Evolutionary conservation across 306 rosid genomes (phyloP).

Genomic region (Begonia peltatifolia): DNA sequence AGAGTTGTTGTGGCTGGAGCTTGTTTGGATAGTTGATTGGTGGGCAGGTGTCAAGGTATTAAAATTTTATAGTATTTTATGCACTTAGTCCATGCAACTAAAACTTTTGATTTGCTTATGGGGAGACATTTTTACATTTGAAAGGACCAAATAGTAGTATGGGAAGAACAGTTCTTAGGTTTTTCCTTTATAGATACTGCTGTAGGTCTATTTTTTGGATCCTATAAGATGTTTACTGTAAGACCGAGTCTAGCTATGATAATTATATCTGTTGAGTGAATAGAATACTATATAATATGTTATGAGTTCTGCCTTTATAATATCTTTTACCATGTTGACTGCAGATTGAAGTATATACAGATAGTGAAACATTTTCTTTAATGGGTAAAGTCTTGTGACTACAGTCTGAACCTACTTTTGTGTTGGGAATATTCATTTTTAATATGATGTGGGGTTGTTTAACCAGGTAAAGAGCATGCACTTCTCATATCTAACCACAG

Average conservation of each 20-base stretch:
- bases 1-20: slow-evolving; percentile 14
- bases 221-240: no score
- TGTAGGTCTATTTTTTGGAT: no score
- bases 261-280: no score
- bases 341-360: slow-evolving; percentile 68
- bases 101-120: not conserved
- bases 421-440: no score
- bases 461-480: slow-evolving; percentile 85
- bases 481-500: slow-evolving; percentile 69
- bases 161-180: no score
- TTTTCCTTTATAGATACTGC: no score
- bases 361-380: slow-evolving; percentile 41
- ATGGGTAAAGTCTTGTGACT: slow-evolving; percentile 48
- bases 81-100: not conserved
- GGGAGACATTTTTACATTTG: no score
- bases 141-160: no score
- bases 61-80: not conserved
- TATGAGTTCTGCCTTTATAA: not conserved
- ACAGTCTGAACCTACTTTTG: not conserved
- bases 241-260: no score
- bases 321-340: slow-evolving; percentile 19
- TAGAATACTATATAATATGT: not conserved
- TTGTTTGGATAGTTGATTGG: slow-evolving; percentile 15
- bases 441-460: slow-evolving; percentile 13
- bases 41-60: slow-evolving; percentile 14